Conservation (phyloP, 1,284 basidiomycete genomes). For the Fomes fomentarius region DNA sequence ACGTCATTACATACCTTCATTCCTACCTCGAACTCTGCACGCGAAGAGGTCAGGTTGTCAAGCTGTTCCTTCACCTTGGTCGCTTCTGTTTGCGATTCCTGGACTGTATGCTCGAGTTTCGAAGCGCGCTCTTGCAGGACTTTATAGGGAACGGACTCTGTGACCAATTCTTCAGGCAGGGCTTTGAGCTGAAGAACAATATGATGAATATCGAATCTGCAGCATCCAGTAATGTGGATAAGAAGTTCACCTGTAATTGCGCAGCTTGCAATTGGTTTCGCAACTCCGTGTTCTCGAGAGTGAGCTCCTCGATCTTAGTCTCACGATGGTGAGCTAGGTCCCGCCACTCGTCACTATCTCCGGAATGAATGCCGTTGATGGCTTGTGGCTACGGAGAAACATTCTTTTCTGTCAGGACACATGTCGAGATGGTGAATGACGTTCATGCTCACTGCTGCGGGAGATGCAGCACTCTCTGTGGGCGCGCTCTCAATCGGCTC, state of each 20-base stretch:
- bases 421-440: slow-evolving; percentile 40
- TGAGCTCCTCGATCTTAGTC: slow-evolving; percentile 47
- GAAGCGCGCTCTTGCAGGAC: slow-evolving; percentile 49
- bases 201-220: too few relatives aligned
- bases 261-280: slow-evolving; percentile 44
- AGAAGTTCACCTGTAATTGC: slow-evolving; percentile 50
- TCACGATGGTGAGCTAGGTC: slow-evolving; percentile 45
- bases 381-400: slow-evolving; percentile 37
- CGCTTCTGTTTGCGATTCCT: slow-evolving; percentile 42
- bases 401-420: slow-evolving; percentile 41
- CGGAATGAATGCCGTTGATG: slow-evolving; percentile 22
- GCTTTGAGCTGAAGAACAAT: slow-evolving; percentile 42
- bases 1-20: slow-evolving; percentile 40
- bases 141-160: slow-evolving; percentile 52
- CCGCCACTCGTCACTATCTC: slow-evolving; percentile 32
- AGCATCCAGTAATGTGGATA: too few relatives aligned
- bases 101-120: slow-evolving; percentile 41
- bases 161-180: slow-evolving; percentile 48
- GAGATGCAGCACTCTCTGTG: slow-evolving; percentile 48
- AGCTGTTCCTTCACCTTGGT: slow-evolving; percentile 44
- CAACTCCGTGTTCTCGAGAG: slow-evolving; percentile 45
- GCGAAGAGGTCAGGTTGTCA: slow-evolving; percentile 39
- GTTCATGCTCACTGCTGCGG: slow-evolving; percentile 65
- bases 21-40: slow-evolving; percentile 51
- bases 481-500: slow-evolving; percentile 50